Conservation (phyloP, 441 rosid species). For the Brassica hybrid region DNA sequence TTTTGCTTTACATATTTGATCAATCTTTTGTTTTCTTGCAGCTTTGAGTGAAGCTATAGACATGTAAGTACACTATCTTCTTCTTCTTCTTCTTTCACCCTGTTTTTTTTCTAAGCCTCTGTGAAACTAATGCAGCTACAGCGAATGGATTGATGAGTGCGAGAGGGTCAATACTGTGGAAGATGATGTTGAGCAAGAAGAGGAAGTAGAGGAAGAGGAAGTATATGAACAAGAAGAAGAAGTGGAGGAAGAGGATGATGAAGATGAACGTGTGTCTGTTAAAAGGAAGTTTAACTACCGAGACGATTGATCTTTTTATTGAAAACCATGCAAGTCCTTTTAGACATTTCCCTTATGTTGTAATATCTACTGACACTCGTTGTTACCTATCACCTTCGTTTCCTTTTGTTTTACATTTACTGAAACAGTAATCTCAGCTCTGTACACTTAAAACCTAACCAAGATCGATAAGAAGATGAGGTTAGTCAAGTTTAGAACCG, state of each 20-base stretch:
- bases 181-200: conserved; percentile 67
- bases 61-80: conserved; percentile 58
- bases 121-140: conserved; percentile 26
- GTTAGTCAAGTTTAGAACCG: conserved; percentile 58
- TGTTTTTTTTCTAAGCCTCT: conserved; percentile 24
- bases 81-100: not conserved
- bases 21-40: conserved; percentile 46
- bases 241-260: conserved; percentile 31
- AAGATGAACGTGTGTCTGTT: conserved; percentile 31
- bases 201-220: conserved; percentile 33
- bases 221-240: conserved; percentile 29
- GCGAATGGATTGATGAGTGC: conserved; percentile 86
- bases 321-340: conserved; percentile 23
- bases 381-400: conserved; percentile 7
- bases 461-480: conserved; percentile 54
- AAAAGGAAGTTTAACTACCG: conserved; percentile 42
- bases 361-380: conserved; percentile 21
- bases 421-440: conserved; percentile 46
- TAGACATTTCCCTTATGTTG: conserved; percentile 26
- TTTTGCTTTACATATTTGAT: conserved; percentile 8
- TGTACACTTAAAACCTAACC: too few relatives aligned
- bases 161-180: conserved; percentile 80
- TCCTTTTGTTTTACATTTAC: conserved; percentile 46
- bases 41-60: conserved; percentile 89
- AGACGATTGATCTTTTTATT: conserved; percentile 23